Percentiles rank a stretch among this genome's conserved stretches.
These are phyloP conservation scores for Alisma plantagoaquatica DNA, from an alignment of 106 monocot species.

Conservation along the genomic window DNA sequence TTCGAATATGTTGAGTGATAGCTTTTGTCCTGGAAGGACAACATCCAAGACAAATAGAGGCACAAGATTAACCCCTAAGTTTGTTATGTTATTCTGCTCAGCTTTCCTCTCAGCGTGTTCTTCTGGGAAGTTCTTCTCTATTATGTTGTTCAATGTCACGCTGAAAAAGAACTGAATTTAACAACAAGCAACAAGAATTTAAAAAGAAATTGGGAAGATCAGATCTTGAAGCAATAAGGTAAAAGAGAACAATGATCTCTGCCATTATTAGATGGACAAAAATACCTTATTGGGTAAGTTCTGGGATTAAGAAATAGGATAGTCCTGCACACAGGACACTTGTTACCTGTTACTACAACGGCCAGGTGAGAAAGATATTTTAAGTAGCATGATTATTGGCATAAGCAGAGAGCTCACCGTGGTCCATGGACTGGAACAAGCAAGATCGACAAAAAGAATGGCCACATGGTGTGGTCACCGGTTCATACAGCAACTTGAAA, in stretches of 20 bases:
- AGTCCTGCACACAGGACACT: slow-evolving; percentile 85
- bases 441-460: slow-evolving; percentile 96
- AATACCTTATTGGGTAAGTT: slow-evolving; percentile 91
- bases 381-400: neutral
- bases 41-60: slow-evolving; percentile 99
- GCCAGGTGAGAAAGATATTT: neutral
- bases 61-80: slow-evolving; percentile 52
- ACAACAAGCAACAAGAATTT: neutral
- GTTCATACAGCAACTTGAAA: slow-evolving; percentile 84
- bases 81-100: slow-evolving; percentile 61
- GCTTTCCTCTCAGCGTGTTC: slow-evolving; percentile 79
- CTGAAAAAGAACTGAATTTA: slow-evolving; percentile 61
- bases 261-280: too few species aligned
- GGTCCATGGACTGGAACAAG: slow-evolving; percentile 94
- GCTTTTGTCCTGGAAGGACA: slow-evolving; percentile 85
- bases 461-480: slow-evolving; percentile 97
- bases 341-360: neutral
- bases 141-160: slow-evolving; percentile 90
- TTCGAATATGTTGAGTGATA: slow-evolving; percentile 97
- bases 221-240: too few species aligned
- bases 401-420: slow-evolving; percentile 41
- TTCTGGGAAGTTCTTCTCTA: slow-evolving; percentile 77
- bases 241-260: too few species aligned
- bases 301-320: slow-evolving; percentile 78
- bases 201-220: too few species aligned